Conservation (phyloP, 495 filamentous ascomycete species). For the Chlorociboria aeruginascens region DNA sequence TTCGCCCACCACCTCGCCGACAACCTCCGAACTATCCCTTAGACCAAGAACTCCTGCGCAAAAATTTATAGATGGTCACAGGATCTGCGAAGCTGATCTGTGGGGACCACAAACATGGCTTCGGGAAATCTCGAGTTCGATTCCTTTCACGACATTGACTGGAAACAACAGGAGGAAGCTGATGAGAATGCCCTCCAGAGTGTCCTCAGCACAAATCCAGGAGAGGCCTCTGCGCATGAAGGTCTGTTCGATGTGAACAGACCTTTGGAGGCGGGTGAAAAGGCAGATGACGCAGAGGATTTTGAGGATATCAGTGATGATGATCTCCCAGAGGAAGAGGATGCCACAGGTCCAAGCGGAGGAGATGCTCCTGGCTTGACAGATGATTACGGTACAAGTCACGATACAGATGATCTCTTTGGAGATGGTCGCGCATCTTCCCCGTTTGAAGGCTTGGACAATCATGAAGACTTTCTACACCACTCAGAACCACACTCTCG, state of each 20-base stretch:
- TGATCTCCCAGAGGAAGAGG: constrained; percentile 36
- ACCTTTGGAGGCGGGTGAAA: constrained; percentile 33
- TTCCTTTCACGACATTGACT: constrained; percentile 6
- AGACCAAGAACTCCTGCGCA: too few relatives aligned
- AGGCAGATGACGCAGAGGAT: constrained; percentile 72
- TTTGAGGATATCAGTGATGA: constrained; percentile 73
- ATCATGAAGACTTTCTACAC: constrained; percentile 4
- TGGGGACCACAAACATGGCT: constrained; percentile 1
- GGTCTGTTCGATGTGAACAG: constrained; percentile 13
- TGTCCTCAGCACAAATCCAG: constrained; percentile 18
- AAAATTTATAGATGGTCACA: too few relatives aligned
- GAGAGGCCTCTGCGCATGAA: constrained; percentile 31
- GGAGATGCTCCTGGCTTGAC: constrained; percentile 33
- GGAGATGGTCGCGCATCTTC: constrained; percentile 23
- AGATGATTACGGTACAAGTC: constrained; percentile 33
- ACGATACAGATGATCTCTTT: constrained; percentile 40
- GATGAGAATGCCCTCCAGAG: constrained; percentile 6
- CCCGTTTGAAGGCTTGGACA: constrained; percentile 23
- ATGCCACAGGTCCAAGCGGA: constrained; percentile 21
- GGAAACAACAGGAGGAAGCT: constrained; percentile 9
- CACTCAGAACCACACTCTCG: constrained; percentile 15
- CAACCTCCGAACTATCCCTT: too few relatives aligned
- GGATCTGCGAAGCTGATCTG: not conserved
- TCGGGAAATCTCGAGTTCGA: not conserved
- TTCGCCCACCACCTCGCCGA: too few relatives aligned